A percentile compares a stretch with the other conserved stretches of the same genome.
phyloP scores from a whole-genome alignment of 2,329 filamentous ascomycete genomes.

The Colletotrichum sp. region DNA sequence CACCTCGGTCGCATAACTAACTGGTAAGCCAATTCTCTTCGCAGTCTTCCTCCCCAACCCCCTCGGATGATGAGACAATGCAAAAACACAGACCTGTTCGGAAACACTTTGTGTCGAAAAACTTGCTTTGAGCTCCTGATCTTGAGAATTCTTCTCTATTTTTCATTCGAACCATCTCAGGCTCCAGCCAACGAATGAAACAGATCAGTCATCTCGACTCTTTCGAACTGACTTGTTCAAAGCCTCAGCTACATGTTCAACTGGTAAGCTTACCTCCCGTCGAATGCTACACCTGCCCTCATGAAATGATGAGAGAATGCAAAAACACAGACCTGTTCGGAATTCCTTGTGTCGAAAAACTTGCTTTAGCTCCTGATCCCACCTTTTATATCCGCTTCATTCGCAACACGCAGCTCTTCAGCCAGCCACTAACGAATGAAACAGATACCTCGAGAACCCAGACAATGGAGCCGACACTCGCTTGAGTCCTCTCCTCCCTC shows the following conservation, averaged over 20 bases:
- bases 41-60: background rate
- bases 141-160: background rate
- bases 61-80: slow-evolving; percentile 30
- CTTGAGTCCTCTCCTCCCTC: background rate
- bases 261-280: background rate
- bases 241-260: background rate
- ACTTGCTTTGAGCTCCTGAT: slow-evolving; percentile 25
- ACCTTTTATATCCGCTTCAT: background rate
- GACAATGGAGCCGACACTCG: background rate
- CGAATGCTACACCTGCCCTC: background rate
- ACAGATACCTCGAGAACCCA: background rate
- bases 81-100: slow-evolving; percentile 38
- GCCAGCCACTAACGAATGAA: slow-evolving; percentile 5
- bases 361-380: slow-evolving; percentile 25
- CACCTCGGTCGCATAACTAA: background rate
- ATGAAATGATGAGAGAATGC: slow-evolving; percentile 30
- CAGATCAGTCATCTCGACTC: background rate
- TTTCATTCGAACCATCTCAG: background rate
- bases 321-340: slow-evolving; percentile 38
- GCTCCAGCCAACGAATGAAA: background rate
- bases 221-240: background rate
- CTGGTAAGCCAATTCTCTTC: background rate
- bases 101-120: slow-evolving; percentile 32
- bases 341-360: slow-evolving; percentile 32
- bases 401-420: background rate